Conservation (phyloP, 2,329 filamentous ascomycete genomes). For the Penicillium psychrosexuale region DNA sequence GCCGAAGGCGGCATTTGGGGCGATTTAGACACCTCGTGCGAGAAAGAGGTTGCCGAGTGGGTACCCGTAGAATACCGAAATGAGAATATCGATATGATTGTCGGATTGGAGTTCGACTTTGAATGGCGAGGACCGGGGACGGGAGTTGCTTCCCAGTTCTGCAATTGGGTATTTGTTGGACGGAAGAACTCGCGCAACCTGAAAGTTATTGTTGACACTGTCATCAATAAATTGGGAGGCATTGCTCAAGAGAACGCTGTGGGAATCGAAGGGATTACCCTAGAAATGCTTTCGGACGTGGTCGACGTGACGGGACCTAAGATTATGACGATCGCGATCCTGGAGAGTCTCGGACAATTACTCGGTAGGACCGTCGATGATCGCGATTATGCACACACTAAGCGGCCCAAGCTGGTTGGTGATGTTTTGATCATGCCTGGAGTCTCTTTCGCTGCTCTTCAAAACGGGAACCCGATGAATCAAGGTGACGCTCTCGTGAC, state of each 20-base stretch:
- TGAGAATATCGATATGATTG: slow-evolving; percentile 30
- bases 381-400: slow-evolving; percentile 22
- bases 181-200: slow-evolving; percentile 19
- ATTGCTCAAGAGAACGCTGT: slow-evolving; percentile 19
- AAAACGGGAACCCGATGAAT: slow-evolving; percentile 22
- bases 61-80: slow-evolving; percentile 34
- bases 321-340: slow-evolving; percentile 26
- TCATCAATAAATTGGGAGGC: slow-evolving; percentile 16
- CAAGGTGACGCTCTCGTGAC: slow-evolving; percentile 14
- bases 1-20: slow-evolving; percentile 44
- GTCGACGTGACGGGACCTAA: slow-evolving; percentile 29
- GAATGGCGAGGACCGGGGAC: slow-evolving; percentile 10
- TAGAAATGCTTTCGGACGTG: slow-evolving; percentile 29
- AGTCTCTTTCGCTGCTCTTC: slow-evolving; percentile 23
- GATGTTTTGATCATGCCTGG: slow-evolving; percentile 29
- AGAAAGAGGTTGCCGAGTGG: slow-evolving; percentile 36
- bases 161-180: slow-evolving; percentile 25
- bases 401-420: slow-evolving; percentile 22
- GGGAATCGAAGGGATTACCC: slow-evolving; percentile 12
- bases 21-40: slow-evolving; percentile 41
- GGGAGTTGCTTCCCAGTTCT: slow-evolving; percentile 22
- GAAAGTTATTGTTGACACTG: slow-evolving; percentile 18
- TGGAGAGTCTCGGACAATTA: slow-evolving; percentile 18
- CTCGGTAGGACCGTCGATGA: slow-evolving; percentile 20
- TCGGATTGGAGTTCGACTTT: slow-evolving; percentile 41